Evolutionary conservation across 73 alveolate genomes (phyloP).

Genomic region (Paramecium bursaria): DNA sequence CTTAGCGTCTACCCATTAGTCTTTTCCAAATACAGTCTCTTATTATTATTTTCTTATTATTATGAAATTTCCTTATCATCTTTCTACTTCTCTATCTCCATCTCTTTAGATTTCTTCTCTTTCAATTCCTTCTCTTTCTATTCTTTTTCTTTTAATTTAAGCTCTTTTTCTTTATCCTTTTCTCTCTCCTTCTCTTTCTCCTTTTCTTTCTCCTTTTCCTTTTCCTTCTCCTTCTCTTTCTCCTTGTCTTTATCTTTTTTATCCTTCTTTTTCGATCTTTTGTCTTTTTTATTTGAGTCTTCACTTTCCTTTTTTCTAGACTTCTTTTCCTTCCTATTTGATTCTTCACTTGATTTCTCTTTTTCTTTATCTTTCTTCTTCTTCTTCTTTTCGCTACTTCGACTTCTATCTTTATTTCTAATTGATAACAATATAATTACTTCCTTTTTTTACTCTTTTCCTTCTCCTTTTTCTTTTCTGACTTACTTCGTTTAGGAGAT

Average conservation of each 20-base stretch:
- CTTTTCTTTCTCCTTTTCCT: background rate
- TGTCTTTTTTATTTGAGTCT: background rate
- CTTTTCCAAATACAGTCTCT: no score
- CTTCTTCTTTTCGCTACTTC: conserved; percentile 26
- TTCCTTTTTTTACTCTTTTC: conserved; percentile 49
- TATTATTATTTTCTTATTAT: no score
- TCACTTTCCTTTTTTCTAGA: conserved; percentile 32
- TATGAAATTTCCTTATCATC: no score
- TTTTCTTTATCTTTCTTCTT: conserved; percentile 23
- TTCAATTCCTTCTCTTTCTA: no score
- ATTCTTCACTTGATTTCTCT: conserved; percentile 5
- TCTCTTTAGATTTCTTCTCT: no score
- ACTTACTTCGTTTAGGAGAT: conserved; percentile 20
- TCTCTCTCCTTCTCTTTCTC: background rate
- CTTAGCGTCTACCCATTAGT: no score
- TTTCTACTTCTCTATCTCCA: no score
- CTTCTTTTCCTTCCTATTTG: conserved; percentile 10
- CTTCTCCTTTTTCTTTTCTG: conserved; percentile 15
- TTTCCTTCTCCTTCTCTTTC: conserved; percentile 6
- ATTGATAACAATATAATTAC: conserved; percentile 1
- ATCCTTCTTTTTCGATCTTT: conserved; percentile 1
- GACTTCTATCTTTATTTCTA: conserved; percentile 41
- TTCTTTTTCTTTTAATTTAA: conserved; percentile 17
- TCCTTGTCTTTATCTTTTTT: background rate
- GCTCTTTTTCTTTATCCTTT: background rate